These are phyloP conservation scores for Phytophthora pluvialis DNA, from an alignment of 352 stramenopile species.

Conservation along the genomic window DNA sequence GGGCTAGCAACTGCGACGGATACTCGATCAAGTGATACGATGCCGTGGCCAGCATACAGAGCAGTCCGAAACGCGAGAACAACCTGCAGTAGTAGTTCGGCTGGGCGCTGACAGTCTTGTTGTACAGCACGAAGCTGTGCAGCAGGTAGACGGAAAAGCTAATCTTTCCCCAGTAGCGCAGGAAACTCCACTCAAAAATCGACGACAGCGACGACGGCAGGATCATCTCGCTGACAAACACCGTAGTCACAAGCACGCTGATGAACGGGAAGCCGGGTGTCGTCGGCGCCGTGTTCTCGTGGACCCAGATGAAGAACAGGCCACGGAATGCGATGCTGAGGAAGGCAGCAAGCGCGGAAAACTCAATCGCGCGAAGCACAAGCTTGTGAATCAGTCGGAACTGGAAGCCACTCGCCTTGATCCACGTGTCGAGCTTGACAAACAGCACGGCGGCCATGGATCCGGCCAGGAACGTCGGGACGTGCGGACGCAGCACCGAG, in stretches of 20 bases:
- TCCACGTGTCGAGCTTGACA: slow-evolving; percentile 32
- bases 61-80: slow-evolving; percentile 39
- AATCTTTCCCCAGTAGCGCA: slow-evolving; percentile 51
- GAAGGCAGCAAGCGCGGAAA: slow-evolving; percentile 26
- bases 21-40: slow-evolving; percentile 59
- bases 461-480: slow-evolving; percentile 48
- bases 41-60: slow-evolving; percentile 36
- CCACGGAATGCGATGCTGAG: slow-evolving; percentile 45
- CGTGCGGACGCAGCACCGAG: slow-evolving; percentile 24
- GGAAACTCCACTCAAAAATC: slow-evolving; percentile 49
- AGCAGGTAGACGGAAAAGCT: slow-evolving; percentile 61
- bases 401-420: slow-evolving; percentile 39
- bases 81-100: slow-evolving; percentile 44
- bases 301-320: slow-evolving; percentile 51
- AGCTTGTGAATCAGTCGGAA: slow-evolving; percentile 28
- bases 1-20: slow-evolving; percentile 54
- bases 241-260: slow-evolving; percentile 30
- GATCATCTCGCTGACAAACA: slow-evolving; percentile 52
- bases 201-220: slow-evolving; percentile 39
- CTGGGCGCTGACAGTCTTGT: slow-evolving; percentile 29
- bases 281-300: slow-evolving; percentile 32
- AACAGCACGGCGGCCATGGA: slow-evolving; percentile 52
- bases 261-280: slow-evolving; percentile 41
- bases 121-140: slow-evolving; percentile 48
- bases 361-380: slow-evolving; percentile 33